Percentiles rank a stretch among this genome's conserved stretches.
These are phyloP conservation scores for Exophiala sideris DNA, from an alignment of 2,329 filamentous ascomycete genomes.

Conservation along the genomic window DNA sequence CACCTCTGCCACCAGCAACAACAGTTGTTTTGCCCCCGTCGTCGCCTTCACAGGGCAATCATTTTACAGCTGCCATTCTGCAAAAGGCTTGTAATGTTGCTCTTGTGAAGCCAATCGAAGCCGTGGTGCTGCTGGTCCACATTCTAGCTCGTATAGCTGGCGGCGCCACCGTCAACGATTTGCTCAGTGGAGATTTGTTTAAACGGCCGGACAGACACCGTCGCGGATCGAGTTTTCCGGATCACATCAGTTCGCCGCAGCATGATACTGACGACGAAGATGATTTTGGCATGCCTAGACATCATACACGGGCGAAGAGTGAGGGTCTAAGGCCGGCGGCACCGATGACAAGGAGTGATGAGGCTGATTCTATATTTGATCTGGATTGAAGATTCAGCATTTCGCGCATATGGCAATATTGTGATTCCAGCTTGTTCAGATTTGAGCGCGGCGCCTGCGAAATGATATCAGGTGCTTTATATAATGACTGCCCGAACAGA, in stretches of 20 bases:
- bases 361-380: constrained; percentile 22
- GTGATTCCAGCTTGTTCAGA: not conserved
- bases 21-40: constrained; percentile 54
- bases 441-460: not conserved
- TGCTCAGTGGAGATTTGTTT: constrained; percentile 27
- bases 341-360: constrained; percentile 2
- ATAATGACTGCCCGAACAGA: not conserved
- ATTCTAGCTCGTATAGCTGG: constrained; percentile 72
- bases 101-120: constrained; percentile 73
- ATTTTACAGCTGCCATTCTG: constrained; percentile 63
- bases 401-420: not conserved
- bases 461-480: not conserved
- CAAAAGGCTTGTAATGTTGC: constrained; percentile 74
- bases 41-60: constrained; percentile 27
- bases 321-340: not conserved
- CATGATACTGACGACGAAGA: constrained; percentile 33
- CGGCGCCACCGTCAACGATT: constrained; percentile 37
- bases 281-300: constrained; percentile 39
- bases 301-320: constrained; percentile 12
- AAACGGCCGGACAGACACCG: constrained; percentile 23
- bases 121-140: constrained; percentile 74
- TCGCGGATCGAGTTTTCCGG: constrained; percentile 17
- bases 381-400: constrained; percentile 14
- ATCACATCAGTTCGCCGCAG: constrained; percentile 20
- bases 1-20: constrained; percentile 63